A percentile compares a stretch with the other conserved stretches of the same genome.
These are phyloP conservation scores for Solanum chiquidenum DNA, from an alignment of 257 asterid species.

Conservation along the genomic window DNA sequence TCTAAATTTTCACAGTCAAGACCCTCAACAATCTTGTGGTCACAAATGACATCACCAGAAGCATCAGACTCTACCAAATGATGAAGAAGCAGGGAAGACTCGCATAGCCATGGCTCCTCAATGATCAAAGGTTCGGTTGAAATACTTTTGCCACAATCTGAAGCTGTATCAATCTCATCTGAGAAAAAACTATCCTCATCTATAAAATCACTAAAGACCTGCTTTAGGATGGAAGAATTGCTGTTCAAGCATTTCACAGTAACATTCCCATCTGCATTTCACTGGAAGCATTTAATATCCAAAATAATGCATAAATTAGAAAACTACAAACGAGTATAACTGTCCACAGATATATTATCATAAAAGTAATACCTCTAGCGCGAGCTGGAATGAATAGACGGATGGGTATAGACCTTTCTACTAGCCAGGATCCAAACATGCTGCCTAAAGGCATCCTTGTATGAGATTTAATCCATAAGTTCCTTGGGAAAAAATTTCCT, in stretches of 20 bases:
- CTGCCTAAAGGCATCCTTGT: constrained; percentile 28
- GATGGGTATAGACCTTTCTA: constrained; percentile 17
- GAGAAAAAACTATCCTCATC: background rate
- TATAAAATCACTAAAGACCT: constrained; percentile 17
- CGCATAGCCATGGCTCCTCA: constrained; percentile 91
- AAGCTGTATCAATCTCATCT: constrained; percentile 9
- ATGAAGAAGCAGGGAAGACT: constrained; percentile 30
- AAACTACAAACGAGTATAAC: background rate
- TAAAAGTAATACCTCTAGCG: constrained; percentile 46
- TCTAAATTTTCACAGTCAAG: constrained; percentile 20
- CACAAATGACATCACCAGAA: constrained; percentile 15
- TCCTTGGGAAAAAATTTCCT: constrained; percentile 20
- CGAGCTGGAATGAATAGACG: constrained; percentile 18
- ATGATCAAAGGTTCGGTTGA: constrained; percentile 18
- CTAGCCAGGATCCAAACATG: constrained; percentile 24
- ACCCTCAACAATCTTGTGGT: constrained; percentile 18
- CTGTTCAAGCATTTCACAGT: constrained; percentile 22
- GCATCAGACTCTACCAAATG: constrained; percentile 20
- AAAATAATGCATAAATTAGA: constrained; percentile 8
- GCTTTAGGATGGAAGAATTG: constrained; percentile 30
- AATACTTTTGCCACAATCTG: constrained; percentile 14
- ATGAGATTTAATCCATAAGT: constrained; percentile 22
- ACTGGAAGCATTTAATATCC: constrained; percentile 81
- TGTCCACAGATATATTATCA: background rate
- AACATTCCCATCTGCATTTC: constrained; percentile 52